Conservation (phyloP, 2,329 filamentous ascomycete species). For the Aspergillus sp. region DNA sequence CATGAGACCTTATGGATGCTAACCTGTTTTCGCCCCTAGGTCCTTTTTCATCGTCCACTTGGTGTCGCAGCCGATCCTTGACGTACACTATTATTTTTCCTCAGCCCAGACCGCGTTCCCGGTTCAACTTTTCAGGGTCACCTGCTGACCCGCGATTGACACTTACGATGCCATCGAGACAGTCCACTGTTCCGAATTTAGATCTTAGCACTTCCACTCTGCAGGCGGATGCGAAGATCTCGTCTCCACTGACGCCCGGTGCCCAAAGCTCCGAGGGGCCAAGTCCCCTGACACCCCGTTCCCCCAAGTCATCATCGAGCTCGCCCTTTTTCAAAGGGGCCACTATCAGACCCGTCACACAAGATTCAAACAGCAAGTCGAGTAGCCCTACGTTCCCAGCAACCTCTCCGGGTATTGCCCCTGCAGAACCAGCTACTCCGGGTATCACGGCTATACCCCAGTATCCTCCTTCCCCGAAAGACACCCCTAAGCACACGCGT, state of each 20-base stretch:
- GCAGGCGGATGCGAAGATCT: constrained; percentile 32
- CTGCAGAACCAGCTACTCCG: constrained; percentile 40
- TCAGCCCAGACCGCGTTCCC: background rate
- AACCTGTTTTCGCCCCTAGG: constrained; percentile 7
- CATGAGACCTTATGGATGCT: constrained; percentile 2
- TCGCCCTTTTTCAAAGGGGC: constrained; percentile 41
- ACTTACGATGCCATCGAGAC: constrained; percentile 40
- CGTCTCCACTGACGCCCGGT: constrained; percentile 38
- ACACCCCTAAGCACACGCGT: constrained; percentile 44
- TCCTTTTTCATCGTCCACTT: constrained; percentile 5
- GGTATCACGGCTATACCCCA: constrained; percentile 49
- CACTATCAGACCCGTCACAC: constrained; percentile 45
- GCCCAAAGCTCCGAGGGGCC: constrained; percentile 38
- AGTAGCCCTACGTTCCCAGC: constrained; percentile 30
- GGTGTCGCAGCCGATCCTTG: background rate
- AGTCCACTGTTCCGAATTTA: constrained; percentile 40
- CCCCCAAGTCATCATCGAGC: constrained; percentile 41
- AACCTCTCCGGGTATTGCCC: constrained; percentile 29
- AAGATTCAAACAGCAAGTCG: constrained; percentile 36
- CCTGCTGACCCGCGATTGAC: constrained; percentile 17
- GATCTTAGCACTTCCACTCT: constrained; percentile 39
- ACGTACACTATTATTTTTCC: background rate
- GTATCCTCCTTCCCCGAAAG: constrained; percentile 46
- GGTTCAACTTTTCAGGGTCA: background rate
- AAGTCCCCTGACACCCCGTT: constrained; percentile 41